Percentiles rank a stretch among this genome's conserved stretches.
These are phyloP conservation scores for Curvularia sp. DNA, from an alignment of 2,329 filamentous ascomycete genomes.

Conservation along the genomic window DNA sequence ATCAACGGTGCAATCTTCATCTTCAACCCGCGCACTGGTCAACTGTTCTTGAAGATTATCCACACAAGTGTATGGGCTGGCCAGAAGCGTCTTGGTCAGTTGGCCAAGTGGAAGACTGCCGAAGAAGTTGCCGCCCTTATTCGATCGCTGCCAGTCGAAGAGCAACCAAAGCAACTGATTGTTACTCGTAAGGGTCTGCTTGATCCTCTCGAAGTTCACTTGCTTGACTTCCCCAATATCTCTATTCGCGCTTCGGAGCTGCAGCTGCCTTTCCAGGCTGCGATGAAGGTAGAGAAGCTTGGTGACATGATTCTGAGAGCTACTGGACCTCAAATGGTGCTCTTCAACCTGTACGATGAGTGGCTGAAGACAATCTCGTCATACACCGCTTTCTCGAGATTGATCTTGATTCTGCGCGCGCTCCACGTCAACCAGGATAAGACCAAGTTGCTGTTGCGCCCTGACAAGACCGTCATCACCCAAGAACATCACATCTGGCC, in stretches of 20 bases:
- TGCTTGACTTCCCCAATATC: conserved; percentile 98
- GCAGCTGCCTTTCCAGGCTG: conserved; percentile 97
- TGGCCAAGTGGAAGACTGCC: conserved; percentile 99
- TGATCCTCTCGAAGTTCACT: conserved; percentile 94
- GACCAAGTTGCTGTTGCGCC: conserved; percentile 92
- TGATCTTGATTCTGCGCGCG: conserved; percentile 91
- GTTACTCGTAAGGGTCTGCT: conserved; percentile 96
- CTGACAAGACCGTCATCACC: conserved; percentile 97
- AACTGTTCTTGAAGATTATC: conserved; percentile 98
- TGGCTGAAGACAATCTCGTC: conserved; percentile 99
- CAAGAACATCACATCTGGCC: conserved; percentile 99
- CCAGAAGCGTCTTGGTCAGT: conserved; percentile 96
- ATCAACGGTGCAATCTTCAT: conserved; percentile 99
- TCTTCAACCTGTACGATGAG: conserved; percentile 98
- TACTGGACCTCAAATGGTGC: conserved; percentile 99
- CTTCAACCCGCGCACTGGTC: conserved; percentile 98
- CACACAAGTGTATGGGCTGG: conserved; percentile 99
- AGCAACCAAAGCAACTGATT: conserved; percentile 98
- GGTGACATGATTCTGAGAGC: conserved; percentile 98
- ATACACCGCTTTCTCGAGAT: conserved; percentile 95
- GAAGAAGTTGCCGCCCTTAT: conserved; percentile 99
- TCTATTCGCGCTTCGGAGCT: conserved; percentile 97
- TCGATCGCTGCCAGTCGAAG: conserved; percentile 92
- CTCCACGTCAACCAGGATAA: conserved; percentile 98
- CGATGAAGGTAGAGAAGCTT: conserved; percentile 99